These are phyloP conservation scores for Cutaneotrichosporon dermatis DNA, from an alignment of 1,284 basidiomycete species.

Conservation along the genomic window DNA sequence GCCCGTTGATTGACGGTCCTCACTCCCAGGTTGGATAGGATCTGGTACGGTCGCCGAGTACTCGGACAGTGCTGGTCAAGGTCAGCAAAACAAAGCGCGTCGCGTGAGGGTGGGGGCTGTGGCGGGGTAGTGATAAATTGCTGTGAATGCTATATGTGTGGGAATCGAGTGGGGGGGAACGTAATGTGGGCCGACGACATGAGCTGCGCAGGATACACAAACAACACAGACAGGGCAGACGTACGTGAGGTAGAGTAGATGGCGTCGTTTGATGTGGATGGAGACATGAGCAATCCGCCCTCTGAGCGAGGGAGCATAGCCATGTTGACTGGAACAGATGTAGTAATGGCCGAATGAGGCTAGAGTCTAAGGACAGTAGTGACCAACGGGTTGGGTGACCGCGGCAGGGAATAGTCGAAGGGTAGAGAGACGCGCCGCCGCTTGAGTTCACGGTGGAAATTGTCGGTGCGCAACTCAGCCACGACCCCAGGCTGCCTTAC, in stretches of 20 bases:
- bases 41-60: conserved; percentile 2
- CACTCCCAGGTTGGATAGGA: background rate
- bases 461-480: background rate
- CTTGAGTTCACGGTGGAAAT: background rate
- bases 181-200: background rate
- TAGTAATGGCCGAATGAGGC: background rate
- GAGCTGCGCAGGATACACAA: background rate
- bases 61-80: conserved; percentile 15
- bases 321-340: background rate
- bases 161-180: background rate
- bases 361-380: background rate
- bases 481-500: background rate
- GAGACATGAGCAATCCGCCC: conserved; percentile 5
- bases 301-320: conserved; percentile 2
- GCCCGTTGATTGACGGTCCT: conserved; percentile 29
- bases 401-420: background rate
- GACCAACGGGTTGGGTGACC: background rate
- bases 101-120: background rate
- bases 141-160: no score
- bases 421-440: background rate
- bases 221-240: background rate
- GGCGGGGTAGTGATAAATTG: background rate
- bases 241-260: conserved; percentile 2
- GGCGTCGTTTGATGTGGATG: conserved; percentile 2
- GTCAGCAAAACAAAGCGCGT: background rate